Evolutionary conservation across 2,329 filamentous ascomycete genomes (phyloP).

Genomic region (Pseudomassariella vexata): DNA sequence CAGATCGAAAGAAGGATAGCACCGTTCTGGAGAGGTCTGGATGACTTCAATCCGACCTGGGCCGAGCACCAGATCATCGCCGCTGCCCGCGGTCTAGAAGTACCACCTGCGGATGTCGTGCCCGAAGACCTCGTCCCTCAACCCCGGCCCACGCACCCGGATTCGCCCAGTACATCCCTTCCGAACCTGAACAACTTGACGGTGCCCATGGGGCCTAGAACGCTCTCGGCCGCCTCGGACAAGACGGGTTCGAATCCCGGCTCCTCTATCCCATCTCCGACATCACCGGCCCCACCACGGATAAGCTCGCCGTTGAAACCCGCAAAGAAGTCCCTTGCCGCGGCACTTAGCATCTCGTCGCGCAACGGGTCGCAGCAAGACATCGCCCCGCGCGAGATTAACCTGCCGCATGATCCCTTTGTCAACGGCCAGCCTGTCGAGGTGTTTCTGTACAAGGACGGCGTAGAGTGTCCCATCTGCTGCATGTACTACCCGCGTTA

Average conservation of each 20-base stretch:
- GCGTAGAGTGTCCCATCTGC: constrained; percentile 89
- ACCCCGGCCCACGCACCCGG: constrained; percentile 37
- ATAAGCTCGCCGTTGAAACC: constrained; percentile 65
- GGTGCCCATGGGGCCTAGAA: constrained; percentile 72
- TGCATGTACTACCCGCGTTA: constrained; percentile 94
- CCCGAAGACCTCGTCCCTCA: constrained; percentile 56
- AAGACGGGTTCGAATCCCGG: constrained; percentile 54
- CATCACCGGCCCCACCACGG: constrained; percentile 40
- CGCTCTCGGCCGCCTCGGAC: constrained; percentile 76
- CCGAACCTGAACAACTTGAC: constrained; percentile 66
- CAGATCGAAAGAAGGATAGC: constrained; percentile 90
- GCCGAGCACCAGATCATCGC: constrained; percentile 93
- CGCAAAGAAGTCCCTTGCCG: constrained; percentile 83
- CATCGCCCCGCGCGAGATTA: constrained; percentile 69
- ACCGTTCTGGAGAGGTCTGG: constrained; percentile 90
- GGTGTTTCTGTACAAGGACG: constrained; percentile 88
- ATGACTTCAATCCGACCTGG: constrained; percentile 86
- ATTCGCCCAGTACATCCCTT: constrained; percentile 46
- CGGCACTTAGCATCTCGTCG: constrained; percentile 67
- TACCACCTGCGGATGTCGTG: constrained; percentile 79
- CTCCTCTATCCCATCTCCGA: constrained; percentile 54
- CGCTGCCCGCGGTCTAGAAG: constrained; percentile 74
- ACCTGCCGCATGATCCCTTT: constrained; percentile 74
- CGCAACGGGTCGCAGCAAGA: constrained; percentile 69
- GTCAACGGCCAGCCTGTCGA: constrained; percentile 94